Evolutionary conservation across 2,329 filamentous ascomycete species (phyloP).

Genomic region (Scedosporium minutisporum): DNA sequence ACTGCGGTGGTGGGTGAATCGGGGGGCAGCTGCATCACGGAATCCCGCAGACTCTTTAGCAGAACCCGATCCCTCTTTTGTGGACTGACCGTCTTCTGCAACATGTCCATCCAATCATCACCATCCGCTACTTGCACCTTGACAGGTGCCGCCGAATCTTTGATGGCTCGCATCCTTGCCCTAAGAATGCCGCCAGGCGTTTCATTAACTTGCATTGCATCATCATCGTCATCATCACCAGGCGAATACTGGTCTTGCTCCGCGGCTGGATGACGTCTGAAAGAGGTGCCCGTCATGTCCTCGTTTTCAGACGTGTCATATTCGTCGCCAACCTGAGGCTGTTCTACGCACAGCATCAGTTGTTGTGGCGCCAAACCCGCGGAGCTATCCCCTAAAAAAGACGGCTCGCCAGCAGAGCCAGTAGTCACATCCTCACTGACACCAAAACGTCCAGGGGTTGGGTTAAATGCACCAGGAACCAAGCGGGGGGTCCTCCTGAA

Average conservation of each 20-base stretch:
- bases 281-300: conserved; percentile 71
- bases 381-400: conserved; percentile 93
- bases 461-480: conserved; percentile 75
- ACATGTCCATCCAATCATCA: conserved; percentile 87
- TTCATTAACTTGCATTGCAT: conserved; percentile 32
- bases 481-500: conserved; percentile 38
- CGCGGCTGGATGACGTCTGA: conserved; percentile 64
- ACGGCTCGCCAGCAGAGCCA: conserved; percentile 47
- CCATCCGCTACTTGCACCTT: conserved; percentile 55
- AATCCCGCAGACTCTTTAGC: conserved; percentile 49
- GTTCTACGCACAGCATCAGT: conserved; percentile 47
- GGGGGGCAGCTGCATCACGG: conserved; percentile 17
- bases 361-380: conserved; percentile 64
- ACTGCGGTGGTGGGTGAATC: conserved; percentile 10
- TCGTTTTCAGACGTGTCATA: conserved; percentile 64
- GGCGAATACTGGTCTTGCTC: conserved; percentile 56
- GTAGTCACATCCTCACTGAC: conserved; percentile 13
- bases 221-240: conserved; percentile 39
- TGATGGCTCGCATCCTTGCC: conserved; percentile 54
- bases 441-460: conserved; percentile 31
- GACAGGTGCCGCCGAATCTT: conserved; percentile 47
- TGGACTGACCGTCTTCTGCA: conserved; percentile 88
- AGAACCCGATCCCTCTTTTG: conserved; percentile 83
- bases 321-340: conserved; percentile 56
- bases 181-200: conserved; percentile 54